Evolutionary conservation across 495 filamentous ascomycete species (phyloP), one percentile per base, ranked within the genome.

Genomic region (Neurospora sp.): DNA sequence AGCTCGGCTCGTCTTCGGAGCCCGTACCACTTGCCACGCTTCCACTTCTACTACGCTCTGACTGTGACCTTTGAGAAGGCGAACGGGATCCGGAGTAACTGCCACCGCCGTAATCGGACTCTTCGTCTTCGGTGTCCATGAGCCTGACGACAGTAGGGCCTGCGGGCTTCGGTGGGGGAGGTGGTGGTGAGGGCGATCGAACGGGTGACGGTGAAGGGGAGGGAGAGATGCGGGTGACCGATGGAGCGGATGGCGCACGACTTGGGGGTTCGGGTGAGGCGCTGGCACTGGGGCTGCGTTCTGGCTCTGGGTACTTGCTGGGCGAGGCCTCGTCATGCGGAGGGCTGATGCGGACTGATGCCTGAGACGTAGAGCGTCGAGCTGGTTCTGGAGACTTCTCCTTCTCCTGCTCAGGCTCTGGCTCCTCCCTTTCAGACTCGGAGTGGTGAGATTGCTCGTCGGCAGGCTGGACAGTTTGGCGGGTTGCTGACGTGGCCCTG

Each of bases 71-170:
- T 27, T 27, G 27, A 39, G n/a, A 69, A 4, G 69, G 31, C 12
- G 23, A 23, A 10, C 39, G 27, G 31, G 39, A 62, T 35, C 54
- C 27, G 12, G 54, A 62, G 54, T 70, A 48, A 5, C 48, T 54
- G n/a, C n/a, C n/a, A 4, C n/a, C 39, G 11, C 41, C 37, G 12
- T 27, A n/a, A 42, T 62, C 27, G 6, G 27, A 62, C 46, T 76
- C 78, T 42, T 80, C 78, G 1, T 75, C 74, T 14, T 78, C 76
- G 5, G 74, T 74, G 12, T 75, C 76, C 39, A 75, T 39, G 44
- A 80, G 75, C 70, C 80, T 75, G n/a, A 81, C 76, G 7, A 81
- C 72, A 9, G 80, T 81, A 16, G 75, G 76, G 62, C 78, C 79
- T 16, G 73, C 59, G 11, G 77, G 74, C 18, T 69, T 39, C 1